Base-by-base conservation (phyloP, 2,329 filamentous ascomycete species). In the Teratosphaeria epicoccoides region DNA sequence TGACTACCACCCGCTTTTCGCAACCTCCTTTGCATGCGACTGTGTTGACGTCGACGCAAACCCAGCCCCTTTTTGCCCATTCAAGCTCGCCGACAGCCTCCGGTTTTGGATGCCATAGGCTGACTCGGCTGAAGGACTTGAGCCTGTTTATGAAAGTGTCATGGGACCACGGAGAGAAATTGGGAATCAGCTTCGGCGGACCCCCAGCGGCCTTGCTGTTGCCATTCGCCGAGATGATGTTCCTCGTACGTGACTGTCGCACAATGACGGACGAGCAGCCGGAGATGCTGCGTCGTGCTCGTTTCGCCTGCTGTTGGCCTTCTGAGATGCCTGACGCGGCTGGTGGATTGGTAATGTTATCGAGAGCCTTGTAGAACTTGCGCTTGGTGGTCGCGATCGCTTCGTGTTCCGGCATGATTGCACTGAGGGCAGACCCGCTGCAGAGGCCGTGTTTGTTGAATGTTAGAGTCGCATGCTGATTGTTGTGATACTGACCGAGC, bases 21-120 rank as follows among this genome's bases (percentile, higher is more conserved):
- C 93, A 98, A 2, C 90, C 81, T 40, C 85, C 83, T 43, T 75
- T 76, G 66, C 93, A 98, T 17, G 83, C 81, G 14, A 97, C 88
- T 3, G 86, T 86, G 69, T 95, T 89, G 57, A 83, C 82, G 60
- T 85, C 85, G 45, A 85, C 82, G 62, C 91, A 96, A 3, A 84
- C 77, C 91, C 93, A 98, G 0, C 91, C 91, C 53, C 87, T 76
- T 73, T 91, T 95, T 0, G 90, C 90, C 93, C 93, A 98, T 67
- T 89, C 85, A 6, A 96, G 83, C 70, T 97, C 93, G 64, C 82
- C 88, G 60, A 97, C 83, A 28, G 76, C 77, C 49, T 90, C 81
- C 0, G 93, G 90, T 67, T 97, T 97, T 0, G 88, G 86, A n/a
- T 87, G 85, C 91, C 91, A 98, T 66, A 86, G 81, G 50, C 88